Percentiles rank a stretch among this genome's conserved stretches.
These are phyloP conservation scores for Penicillium canariense DNA, from an alignment of 495 filamentous ascomycete genomes.

Conservation along the genomic window DNA sequence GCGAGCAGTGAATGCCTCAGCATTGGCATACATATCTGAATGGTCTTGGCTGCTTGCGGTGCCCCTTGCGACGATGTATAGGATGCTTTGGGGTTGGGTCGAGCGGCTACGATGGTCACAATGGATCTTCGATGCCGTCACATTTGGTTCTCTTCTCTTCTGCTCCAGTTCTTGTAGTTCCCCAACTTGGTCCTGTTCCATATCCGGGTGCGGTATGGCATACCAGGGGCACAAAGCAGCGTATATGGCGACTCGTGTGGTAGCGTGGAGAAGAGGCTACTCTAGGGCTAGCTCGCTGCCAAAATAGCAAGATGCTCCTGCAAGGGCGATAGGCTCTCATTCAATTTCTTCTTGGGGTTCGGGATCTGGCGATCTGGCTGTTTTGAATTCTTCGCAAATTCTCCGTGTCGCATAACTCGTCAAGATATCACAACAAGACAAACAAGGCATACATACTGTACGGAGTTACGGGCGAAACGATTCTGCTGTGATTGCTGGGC, in stretches of 20 bases:
- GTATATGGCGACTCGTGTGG: not conserved
- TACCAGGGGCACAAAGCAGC: slow-evolving; percentile 4
- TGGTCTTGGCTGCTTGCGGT: slow-evolving; percentile 21
- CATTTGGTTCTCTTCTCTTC: not conserved
- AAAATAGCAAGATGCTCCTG: slow-evolving; percentile 21
- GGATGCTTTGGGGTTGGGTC: not conserved
- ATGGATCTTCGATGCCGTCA: not conserved
- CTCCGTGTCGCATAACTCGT: not conserved
- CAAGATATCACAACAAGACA: slow-evolving; percentile 1
- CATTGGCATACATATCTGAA: slow-evolving; percentile 16
- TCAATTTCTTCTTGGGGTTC: no score
- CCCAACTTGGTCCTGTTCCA: not conserved
- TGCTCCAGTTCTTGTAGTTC: not conserved
- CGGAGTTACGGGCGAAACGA: not conserved
- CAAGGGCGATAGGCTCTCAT: slow-evolving; percentile 25
- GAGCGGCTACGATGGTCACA: not conserved
- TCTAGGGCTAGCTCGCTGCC: slow-evolving; percentile 13
- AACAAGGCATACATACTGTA: not conserved
- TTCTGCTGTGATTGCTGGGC: not conserved
- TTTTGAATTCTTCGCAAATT: slow-evolving; percentile 7
- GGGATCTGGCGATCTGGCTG: no score
- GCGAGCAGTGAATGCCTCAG: slow-evolving; percentile 6
- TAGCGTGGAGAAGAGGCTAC: not conserved
- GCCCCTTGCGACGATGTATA: slow-evolving; percentile 19
- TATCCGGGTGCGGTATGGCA: not conserved